Conservation (phyloP, 352 stramenopile genomes). For the Pythium chondricola region DNA sequence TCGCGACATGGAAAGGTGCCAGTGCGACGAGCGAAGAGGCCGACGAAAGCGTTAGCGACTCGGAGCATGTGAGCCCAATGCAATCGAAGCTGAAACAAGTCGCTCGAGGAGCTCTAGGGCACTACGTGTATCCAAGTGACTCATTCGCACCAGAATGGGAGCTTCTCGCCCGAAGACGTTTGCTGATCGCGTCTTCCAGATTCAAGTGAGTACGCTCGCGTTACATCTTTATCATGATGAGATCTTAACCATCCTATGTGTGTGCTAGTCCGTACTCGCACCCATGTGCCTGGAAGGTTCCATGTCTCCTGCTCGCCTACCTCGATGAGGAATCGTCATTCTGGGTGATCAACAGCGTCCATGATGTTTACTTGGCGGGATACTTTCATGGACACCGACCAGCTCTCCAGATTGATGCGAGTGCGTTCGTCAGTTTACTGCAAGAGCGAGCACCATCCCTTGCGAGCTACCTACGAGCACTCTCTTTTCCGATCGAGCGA, state of each 20-base stretch:
- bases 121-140: conserved; percentile 68
- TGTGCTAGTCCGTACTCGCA: conserved; percentile 56
- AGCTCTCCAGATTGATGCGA: conserved; percentile 61
- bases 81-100: conserved; percentile 47
- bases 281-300: conserved; percentile 63
- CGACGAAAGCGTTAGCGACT: background rate
- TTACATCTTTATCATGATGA: background rate
- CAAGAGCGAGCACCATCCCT: conserved; percentile 51
- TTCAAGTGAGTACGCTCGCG: conserved; percentile 44
- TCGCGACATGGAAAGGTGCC: too few species aligned
- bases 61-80: background rate
- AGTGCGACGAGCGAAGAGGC: too few species aligned
- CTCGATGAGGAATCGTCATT: conserved; percentile 76
- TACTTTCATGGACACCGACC: conserved; percentile 78
- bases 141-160: conserved; percentile 52
- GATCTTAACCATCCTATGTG: background rate
- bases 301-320: conserved; percentile 63
- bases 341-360: conserved; percentile 79
- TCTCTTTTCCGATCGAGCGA: conserved; percentile 49
- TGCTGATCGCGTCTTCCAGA: conserved; percentile 62
- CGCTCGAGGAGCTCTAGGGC: conserved; percentile 48
- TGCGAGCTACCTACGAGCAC: conserved; percentile 34
- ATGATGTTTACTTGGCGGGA: conserved; percentile 55
- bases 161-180: conserved; percentile 36
- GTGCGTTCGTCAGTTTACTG: conserved; percentile 44